Conservation (phyloP, 495 filamentous ascomycete genomes). For the Aspergillus leporis region DNA sequence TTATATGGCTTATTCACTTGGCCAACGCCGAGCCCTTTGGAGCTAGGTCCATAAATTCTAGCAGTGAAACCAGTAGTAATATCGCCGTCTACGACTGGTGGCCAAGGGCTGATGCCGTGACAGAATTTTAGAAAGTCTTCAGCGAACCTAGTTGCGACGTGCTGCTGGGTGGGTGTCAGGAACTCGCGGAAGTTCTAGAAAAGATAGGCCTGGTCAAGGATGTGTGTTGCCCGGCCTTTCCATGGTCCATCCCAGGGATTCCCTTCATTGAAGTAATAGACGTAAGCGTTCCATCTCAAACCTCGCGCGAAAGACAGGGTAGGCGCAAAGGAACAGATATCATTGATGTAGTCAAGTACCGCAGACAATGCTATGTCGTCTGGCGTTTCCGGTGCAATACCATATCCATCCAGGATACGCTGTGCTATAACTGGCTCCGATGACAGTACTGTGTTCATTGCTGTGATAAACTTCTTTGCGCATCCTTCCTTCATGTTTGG, state of each 20-base stretch:
- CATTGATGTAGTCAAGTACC: constrained; percentile 39
- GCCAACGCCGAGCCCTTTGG: constrained; percentile 4
- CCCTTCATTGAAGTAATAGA: constrained; percentile 50
- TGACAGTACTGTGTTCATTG: constrained; percentile 23
- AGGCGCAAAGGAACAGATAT: constrained; percentile 42
- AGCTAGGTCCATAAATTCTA: constrained; percentile 30
- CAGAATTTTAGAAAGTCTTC: constrained; percentile 47
- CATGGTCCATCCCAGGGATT: constrained; percentile 51
- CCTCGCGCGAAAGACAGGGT: constrained; percentile 32
- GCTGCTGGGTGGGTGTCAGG: constrained; percentile 30
- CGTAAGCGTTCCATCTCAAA: constrained; percentile 41
- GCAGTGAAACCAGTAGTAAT: constrained; percentile 24
- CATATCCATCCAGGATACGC: constrained; percentile 35
- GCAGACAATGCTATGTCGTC: constrained; percentile 35
- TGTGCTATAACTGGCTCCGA: constrained; percentile 20
- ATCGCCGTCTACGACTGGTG: constrained; percentile 21
- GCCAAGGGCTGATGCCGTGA: constrained; percentile 40
- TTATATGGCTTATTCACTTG: constrained; percentile 21
- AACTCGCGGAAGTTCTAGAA: constrained; percentile 48
- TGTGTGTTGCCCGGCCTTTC: constrained; percentile 42
- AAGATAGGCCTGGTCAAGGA: constrained; percentile 48
- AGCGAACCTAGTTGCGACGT: constrained; percentile 35
- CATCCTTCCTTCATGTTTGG: constrained; percentile 29
- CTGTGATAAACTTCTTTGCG: constrained; percentile 31
- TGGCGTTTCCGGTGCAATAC: constrained; percentile 22